Evolutionary conservation across 129 eudicot genomes (phyloP).

Genomic region (Deinandra increscens): DNA sequence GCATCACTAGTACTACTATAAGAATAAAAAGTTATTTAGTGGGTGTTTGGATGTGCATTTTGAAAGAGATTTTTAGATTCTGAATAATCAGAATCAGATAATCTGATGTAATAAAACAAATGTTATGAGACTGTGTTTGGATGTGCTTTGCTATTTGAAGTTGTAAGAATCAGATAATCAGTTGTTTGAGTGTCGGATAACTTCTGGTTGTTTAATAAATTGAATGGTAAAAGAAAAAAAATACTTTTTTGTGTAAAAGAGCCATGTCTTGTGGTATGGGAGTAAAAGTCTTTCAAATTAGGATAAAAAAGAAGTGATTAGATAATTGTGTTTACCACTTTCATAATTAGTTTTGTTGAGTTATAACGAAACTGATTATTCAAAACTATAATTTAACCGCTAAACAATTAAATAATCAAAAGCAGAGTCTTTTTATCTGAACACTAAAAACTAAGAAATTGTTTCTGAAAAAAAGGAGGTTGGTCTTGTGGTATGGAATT

Average conservation of each 20-base stretch:
- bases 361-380: not conserved
- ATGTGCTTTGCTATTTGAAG: not conserved
- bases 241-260: not conserved
- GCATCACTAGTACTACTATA: not conserved
- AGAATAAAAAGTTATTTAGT: not conserved
- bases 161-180: no score
- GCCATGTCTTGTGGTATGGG: not conserved
- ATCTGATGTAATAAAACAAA: not conserved
- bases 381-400: not conserved
- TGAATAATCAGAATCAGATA: not conserved
- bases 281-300: not conserved
- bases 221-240: not conserved
- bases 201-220: not conserved
- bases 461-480: no score
- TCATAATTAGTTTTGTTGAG: not conserved
- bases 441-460: no score
- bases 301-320: not conserved
- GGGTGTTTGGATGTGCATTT: slow-evolving; percentile 6
- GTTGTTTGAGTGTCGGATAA: not conserved
- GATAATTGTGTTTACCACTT: not conserved
- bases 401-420: not conserved
- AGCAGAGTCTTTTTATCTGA: not conserved
- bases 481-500: not conserved
- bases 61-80: not conserved
- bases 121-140: not conserved